Evolutionary conservation across 768 basidiomycete genomes (phyloP).

Genomic region (Pisolithus tinctorius): DNA sequence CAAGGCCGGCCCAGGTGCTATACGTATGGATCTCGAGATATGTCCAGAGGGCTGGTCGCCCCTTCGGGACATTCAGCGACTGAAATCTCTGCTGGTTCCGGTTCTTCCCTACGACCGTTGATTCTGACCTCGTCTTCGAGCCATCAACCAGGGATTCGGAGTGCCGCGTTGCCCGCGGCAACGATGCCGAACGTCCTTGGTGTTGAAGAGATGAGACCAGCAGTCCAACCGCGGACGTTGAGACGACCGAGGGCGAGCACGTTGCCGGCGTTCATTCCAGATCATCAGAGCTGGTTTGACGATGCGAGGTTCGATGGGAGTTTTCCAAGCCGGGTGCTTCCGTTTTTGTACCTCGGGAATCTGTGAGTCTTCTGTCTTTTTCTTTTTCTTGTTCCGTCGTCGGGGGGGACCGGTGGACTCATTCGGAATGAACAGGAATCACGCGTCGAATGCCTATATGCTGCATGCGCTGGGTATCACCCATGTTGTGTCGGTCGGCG

Average conservation of each 20-base stretch:
- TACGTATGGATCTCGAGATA: constrained; percentile 12
- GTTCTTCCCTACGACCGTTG: constrained; percentile 15
- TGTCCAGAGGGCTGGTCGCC: constrained; percentile 10
- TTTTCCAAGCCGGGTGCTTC: constrained; percentile 89
- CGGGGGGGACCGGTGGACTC: neutral
- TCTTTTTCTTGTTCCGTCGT: neutral
- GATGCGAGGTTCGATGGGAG: constrained; percentile 91
- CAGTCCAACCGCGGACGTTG: neutral
- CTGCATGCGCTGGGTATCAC: constrained; percentile 93
- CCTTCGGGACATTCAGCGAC: constrained; percentile 3
- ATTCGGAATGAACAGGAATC: constrained; percentile 51
- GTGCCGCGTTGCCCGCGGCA: constrained; percentile 1
- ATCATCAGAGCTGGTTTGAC: constrained; percentile 93
- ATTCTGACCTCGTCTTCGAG: constrained; percentile 15
- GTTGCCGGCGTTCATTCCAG: constrained; percentile 54
- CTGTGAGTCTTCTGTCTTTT: constrained; percentile 53
- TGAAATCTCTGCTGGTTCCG: neutral
- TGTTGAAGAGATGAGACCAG: constrained; percentile 15
- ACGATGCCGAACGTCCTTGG: neutral
- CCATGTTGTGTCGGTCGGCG: constrained; percentile 95
- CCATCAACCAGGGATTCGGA: constrained; percentile 5
- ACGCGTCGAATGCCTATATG: constrained; percentile 93
- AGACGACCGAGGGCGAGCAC: constrained; percentile 66
- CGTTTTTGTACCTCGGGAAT: constrained; percentile 92
- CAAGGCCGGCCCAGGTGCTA: constrained; percentile 19